Base-by-base conservation (phyloP, 805 yeast species). In the Suhomyces vadensis region DNA sequence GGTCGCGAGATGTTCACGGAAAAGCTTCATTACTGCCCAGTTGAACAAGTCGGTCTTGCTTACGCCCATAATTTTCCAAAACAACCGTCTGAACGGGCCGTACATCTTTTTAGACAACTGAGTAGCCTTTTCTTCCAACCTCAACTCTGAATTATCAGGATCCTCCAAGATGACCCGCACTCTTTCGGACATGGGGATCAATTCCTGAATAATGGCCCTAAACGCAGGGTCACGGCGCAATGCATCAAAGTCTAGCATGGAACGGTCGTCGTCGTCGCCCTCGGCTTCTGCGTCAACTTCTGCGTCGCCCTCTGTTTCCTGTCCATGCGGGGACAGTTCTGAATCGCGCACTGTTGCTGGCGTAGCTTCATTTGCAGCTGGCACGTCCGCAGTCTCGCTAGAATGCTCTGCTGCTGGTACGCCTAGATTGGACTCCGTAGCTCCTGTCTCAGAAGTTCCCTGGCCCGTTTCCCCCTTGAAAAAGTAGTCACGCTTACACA, bases 401-500 rank as follows among this genome's bases (percentile, higher is more conserved):
- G 25, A 6, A 23, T 23, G 6, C n/a, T n/a, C 31, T 13, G 31
- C 35, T 6, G 21, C 14, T 24, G 7, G 9, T 24, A 10, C 7
- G 7, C 26, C 26, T 8, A 10, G 10, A 24, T 7, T 24, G 7
- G 9, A 7, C 10, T 24, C 26, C 7, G 26, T 24, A 23, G 10
- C 26, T 6, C 14, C 35, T 9, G 26, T 14, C 6, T 25, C 25
- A 9, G 45, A 48, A 20, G 52, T 31, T 22, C 31, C 46, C 25
- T 36, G 35, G 9, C 31, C 41, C 20, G 25, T 21, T 22, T 39
- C 35, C 31, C 31, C 39, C 13, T 63, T 69, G 47, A 68, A 67
- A 54, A 73, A 79, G 58, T 82, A 83, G 58, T 82, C 89, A 24
- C 83, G 67, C 56, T 87, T 85, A 64, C 96, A 87, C 71, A 83